These are phyloP conservation scores for Tephrocybe sp. DNA, from an alignment of 768 basidiomycete genomes.

Conservation along the genomic window DNA sequence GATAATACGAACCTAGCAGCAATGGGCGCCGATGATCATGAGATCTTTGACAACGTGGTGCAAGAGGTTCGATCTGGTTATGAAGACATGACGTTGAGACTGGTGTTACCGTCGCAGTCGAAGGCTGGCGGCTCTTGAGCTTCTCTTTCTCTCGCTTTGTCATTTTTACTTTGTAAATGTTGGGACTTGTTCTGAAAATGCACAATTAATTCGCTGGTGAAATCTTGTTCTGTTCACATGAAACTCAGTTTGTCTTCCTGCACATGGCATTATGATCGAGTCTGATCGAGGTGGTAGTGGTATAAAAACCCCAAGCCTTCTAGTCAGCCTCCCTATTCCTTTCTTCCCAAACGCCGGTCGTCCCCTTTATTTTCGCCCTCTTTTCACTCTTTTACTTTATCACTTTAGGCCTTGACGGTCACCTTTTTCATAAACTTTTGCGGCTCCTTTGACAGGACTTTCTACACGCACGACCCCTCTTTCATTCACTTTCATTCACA, in stretches of 20 bases:
- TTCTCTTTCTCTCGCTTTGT: neutral
- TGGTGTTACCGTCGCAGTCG: slow-evolving; percentile 11
- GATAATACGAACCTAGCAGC: neutral
- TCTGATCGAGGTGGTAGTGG: neutral
- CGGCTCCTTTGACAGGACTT: neutral
- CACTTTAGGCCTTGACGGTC: slow-evolving; percentile 9
- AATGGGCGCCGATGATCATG: neutral
- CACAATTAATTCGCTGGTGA: too few species aligned
- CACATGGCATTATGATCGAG: slow-evolving; percentile 4
- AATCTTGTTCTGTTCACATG: too few species aligned
- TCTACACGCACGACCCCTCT: neutral
- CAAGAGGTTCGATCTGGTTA: slow-evolving; percentile 6
- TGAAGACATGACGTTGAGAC: slow-evolving; percentile 15
- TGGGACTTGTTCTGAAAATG: neutral
- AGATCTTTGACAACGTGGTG: slow-evolving; percentile 2
- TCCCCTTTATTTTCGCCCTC: neutral
- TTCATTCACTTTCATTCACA: neutral
- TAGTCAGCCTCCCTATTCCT: slow-evolving; percentile 17
- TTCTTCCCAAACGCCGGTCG: slow-evolving; percentile 20
- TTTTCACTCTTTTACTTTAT: neutral
- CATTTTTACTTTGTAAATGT: neutral
- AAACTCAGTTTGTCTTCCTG: too few species aligned
- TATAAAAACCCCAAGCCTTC: slow-evolving; percentile 4
- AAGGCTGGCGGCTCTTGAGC: neutral
- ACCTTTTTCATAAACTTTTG: neutral